Percentiles rank a stretch among this genome's conserved stretches.
These are phyloP conservation scores for Trichomonas tenax DNA, from an alignment of 208 protist genomes.

Conservation along the genomic window DNA sequence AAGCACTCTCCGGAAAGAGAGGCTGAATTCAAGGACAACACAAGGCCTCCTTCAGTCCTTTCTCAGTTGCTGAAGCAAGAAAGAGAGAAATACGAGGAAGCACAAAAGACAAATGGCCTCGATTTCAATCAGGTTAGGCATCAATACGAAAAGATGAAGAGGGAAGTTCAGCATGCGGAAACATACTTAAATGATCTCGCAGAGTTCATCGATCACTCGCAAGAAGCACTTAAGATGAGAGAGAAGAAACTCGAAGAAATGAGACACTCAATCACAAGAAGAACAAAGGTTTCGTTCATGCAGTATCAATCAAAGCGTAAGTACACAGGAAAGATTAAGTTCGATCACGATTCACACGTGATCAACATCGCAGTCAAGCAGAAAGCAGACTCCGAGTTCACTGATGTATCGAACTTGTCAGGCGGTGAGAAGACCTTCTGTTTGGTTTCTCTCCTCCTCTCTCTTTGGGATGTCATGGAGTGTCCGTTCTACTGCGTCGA, in stretches of 20 bases:
- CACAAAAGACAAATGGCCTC: neutral
- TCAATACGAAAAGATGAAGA: neutral
- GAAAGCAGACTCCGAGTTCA: neutral
- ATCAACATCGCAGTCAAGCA: constrained; percentile 1
- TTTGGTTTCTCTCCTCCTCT: neutral
- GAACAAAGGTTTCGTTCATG: neutral
- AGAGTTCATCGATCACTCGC: neutral
- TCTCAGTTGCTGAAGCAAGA: too few relatives aligned
- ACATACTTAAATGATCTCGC: neutral
- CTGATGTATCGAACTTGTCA: neutral
- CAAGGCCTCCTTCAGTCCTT: too few relatives aligned
- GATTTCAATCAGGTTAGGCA: neutral
- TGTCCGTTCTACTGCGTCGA: constrained; percentile 15
- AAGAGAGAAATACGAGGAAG: constrained; percentile 1
- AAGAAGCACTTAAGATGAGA: neutral
- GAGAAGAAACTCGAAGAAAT: neutral
- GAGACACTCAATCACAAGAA: neutral
- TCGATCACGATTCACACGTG: neutral
- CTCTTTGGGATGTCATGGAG: constrained; percentile 16
- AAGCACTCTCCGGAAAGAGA: too few relatives aligned
- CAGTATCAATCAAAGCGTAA: neutral
- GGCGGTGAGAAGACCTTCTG: neutral
- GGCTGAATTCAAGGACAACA: too few relatives aligned
- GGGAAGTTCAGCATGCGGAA: neutral
- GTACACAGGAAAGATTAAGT: neutral